Conservation (phyloP, 169 alveolate genomes). For the Eimeria maxima region DNA sequence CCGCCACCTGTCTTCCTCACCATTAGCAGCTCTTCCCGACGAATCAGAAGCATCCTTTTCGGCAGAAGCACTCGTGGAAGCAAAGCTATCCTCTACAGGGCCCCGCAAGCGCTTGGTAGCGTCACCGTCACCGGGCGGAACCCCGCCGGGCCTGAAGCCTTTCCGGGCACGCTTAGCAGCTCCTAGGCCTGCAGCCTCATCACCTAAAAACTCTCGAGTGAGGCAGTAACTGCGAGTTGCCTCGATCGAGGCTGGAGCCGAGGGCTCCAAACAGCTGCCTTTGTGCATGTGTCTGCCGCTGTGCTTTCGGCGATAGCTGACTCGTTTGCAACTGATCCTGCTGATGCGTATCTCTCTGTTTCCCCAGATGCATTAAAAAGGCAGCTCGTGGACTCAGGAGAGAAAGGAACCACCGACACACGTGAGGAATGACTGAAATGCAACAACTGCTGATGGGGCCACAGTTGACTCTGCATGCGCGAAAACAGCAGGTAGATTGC, state of each 20-base stretch:
- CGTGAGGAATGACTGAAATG: neutral
- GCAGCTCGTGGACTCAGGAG: neutral
- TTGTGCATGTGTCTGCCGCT: slow-evolving; percentile 58
- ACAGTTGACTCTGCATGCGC: slow-evolving; percentile 1
- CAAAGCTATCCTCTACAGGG: neutral
- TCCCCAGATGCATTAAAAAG: slow-evolving; percentile 2
- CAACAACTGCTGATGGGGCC: slow-evolving; percentile 21
- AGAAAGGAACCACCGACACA: neutral
- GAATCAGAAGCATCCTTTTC: neutral
- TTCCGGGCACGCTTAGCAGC: slow-evolving; percentile 10
- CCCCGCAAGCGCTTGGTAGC: slow-evolving; percentile 39
- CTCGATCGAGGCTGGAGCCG: slow-evolving; percentile 58
- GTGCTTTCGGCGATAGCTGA: neutral
- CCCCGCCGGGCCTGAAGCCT: slow-evolving; percentile 1
- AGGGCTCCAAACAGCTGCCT: slow-evolving; percentile 49
- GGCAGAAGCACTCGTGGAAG: neutral
- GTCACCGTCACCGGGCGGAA: neutral
- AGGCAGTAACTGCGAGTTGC: slow-evolving; percentile 13
- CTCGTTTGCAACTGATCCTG: slow-evolving; percentile 3
- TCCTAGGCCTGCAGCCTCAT: slow-evolving; percentile 13
- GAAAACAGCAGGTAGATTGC: neutral
- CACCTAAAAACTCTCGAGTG: slow-evolving; percentile 23
- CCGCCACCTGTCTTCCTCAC: slow-evolving; percentile 59
- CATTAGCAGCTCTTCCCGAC: neutral
- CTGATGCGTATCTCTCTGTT: neutral